Conservation (phyloP, 2,329 filamentous ascomycete genomes). For the Aspergillus aculeatus region DNA sequence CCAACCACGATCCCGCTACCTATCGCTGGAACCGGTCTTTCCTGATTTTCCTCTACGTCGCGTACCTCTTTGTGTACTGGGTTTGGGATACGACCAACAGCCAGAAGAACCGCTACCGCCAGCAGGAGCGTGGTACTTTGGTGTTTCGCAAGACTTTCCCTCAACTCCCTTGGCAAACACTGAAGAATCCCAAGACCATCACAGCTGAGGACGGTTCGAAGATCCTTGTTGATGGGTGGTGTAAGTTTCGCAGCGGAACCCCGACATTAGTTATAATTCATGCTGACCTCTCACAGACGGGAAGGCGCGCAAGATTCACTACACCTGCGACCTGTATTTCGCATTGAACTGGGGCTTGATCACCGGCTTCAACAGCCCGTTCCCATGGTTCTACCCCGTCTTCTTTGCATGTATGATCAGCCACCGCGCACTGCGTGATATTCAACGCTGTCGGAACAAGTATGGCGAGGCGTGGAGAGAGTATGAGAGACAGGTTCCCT, state of each 20-base stretch:
- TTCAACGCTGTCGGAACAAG: slow-evolving; percentile 70
- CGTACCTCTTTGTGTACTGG: slow-evolving; percentile 84
- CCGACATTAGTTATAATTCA: neutral
- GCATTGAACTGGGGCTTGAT: slow-evolving; percentile 76
- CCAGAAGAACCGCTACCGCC: slow-evolving; percentile 90
- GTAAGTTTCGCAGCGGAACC: slow-evolving; percentile 41
- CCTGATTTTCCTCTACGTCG: slow-evolving; percentile 62
- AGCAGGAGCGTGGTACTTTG: slow-evolving; percentile 69
- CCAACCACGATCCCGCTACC: slow-evolving; percentile 73
- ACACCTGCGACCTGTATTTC: slow-evolving; percentile 77
- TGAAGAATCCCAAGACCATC: slow-evolving; percentile 79
- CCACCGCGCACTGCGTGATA: slow-evolving; percentile 73
- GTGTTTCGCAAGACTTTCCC: slow-evolving; percentile 78
- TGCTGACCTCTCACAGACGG: slow-evolving; percentile 51
- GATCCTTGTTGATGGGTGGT: slow-evolving; percentile 84
- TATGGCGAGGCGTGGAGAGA: slow-evolving; percentile 80
- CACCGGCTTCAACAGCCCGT: slow-evolving; percentile 75
- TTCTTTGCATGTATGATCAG: slow-evolving; percentile 80
- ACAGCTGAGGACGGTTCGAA: slow-evolving; percentile 69
- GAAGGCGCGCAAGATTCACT: slow-evolving; percentile 75
- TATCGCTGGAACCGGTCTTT: slow-evolving; percentile 74
- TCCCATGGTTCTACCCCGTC: slow-evolving; percentile 84
- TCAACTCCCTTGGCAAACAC: slow-evolving; percentile 81
- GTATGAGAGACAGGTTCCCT: slow-evolving; percentile 77
- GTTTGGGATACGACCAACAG: slow-evolving; percentile 90